Evolutionary conservation across 139 green algal genomes (phyloP), one percentile per base, ranked within the genome.

Genomic region (Tetradesmus lagerheimii): DNA sequence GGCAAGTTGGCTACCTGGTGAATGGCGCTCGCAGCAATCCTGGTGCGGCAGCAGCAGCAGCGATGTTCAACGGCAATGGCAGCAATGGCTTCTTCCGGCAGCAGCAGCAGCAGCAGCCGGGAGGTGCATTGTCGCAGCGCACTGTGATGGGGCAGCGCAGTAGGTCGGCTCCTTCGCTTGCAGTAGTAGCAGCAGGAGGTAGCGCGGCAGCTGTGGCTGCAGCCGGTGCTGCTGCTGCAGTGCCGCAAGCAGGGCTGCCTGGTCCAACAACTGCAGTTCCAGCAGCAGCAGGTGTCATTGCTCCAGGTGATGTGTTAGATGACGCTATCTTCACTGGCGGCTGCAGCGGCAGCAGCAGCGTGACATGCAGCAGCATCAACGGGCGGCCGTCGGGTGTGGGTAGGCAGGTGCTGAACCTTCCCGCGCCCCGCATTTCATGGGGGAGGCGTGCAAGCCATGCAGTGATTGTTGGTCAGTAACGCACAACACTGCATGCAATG

Each of bases 331-430:
- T 71, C 25, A n/a, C 57, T 71, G 57, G 57, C 57, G 31, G 20
- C 57, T n/a, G 81, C 50, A 50, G 34, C 81, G 37, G 53, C 81
- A 78, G 34, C 81, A 77, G 62, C 62, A 88, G 83, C 67, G 27
- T 81, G 3, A 43, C 64, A 8, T 66, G 62, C 38, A 88, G 83
- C 64, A 66, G 38, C 43, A 18, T 88, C 1, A 35, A 64, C 0
- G 38, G 83, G 1, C 29, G 64, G 38, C 35, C 64, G 5, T 43
- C 83, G 1, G 64, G 83, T 9, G 83, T 80, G 11, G 64, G 83
- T 12, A 35, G 83, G 64, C 83, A 88, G 64, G 64, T 80, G 62
- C 39, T 88, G 27, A 88, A 88, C 83, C 83, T 88, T 8, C 83
- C 83, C 23, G 38, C 83, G 20, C 83, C 83, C 12, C 29, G 83